A percentile compares a stretch with the other conserved stretches of the same genome.
Conservation (phyloP, 768 basidiomycete species). For the Lentinula sp. region DNA sequence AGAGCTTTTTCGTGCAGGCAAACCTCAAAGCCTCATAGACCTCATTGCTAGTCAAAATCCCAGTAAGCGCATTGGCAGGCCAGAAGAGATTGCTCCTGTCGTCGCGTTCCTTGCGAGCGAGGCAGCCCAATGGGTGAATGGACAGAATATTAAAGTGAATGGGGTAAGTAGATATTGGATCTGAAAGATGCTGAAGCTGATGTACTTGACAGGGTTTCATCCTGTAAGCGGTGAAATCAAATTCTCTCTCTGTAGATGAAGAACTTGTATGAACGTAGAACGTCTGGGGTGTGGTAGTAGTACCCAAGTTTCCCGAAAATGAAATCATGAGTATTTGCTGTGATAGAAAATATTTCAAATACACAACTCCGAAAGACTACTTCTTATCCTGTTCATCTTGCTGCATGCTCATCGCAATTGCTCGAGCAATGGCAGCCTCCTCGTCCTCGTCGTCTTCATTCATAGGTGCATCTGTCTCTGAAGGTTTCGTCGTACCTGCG, state of each 20-base stretch:
- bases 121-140: constrained; percentile 52
- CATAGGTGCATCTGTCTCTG: constrained; percentile 16
- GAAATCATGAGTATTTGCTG: constrained; percentile 8
- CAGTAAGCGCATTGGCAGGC: constrained; percentile 35
- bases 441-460: constrained; percentile 66
- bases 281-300: no score
- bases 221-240: background rate
- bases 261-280: background rate
- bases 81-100: constrained; percentile 48
- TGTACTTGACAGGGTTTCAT: no score
- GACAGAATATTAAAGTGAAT: constrained; percentile 49
- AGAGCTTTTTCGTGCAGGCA: constrained; percentile 49
- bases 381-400: constrained; percentile 45
- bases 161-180: constrained; percentile 34
- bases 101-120: constrained; percentile 48
- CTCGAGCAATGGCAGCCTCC: constrained; percentile 85
- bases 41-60: constrained; percentile 41
- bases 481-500: constrained; percentile 10
- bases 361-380: background rate
- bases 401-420: constrained; percentile 93
- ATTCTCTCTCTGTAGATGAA: no score
- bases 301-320: background rate
- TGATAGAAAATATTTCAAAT: constrained; percentile 18
- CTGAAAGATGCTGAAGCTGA: background rate
- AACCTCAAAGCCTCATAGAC: constrained; percentile 38